Evolutionary conservation across 2,329 filamentous ascomycete species (phyloP).

Genomic region (Setomelanomma holmii): DNA sequence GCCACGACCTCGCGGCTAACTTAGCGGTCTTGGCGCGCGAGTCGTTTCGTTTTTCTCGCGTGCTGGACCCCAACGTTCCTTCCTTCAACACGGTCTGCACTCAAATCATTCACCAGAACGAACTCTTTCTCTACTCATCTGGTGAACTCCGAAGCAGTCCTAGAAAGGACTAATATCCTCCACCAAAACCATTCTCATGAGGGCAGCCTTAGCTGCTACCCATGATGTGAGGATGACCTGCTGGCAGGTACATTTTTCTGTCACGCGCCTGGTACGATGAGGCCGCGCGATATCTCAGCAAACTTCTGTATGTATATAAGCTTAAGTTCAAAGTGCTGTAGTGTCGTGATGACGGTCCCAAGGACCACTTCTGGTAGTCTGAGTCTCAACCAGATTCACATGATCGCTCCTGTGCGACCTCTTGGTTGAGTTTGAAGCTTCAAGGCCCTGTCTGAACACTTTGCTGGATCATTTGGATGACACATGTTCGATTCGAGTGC

Average conservation of each 20-base stretch:
- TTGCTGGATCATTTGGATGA: too few relatives aligned
- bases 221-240: constrained; percentile 75
- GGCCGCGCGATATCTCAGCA: constrained; percentile 15
- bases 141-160: constrained; percentile 75
- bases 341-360: constrained; percentile 44
- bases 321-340: constrained; percentile 12
- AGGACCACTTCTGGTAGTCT: constrained; percentile 50
- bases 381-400: constrained; percentile 47
- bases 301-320: constrained; percentile 26
- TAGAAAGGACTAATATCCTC: constrained; percentile 70
- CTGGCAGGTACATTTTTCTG: constrained; percentile 63
- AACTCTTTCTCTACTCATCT: constrained; percentile 63
- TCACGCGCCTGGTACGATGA: constrained; percentile 34
- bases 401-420: constrained; percentile 34
- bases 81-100: constrained; percentile 65
- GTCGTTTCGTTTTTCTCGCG: constrained; percentile 30
- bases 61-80: constrained; percentile 15
- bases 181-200: constrained; percentile 87
- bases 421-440: constrained; percentile 46
- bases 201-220: constrained; percentile 65
- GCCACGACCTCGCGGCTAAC: constrained; percentile 30
- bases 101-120: constrained; percentile 77
- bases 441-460: constrained; percentile 47
- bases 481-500: too few relatives aligned
- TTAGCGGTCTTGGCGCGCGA: constrained; percentile 15